Base-by-base conservation (phyloP, 257 asterid genomes). In the Ajuga chamaepitys region DNA sequence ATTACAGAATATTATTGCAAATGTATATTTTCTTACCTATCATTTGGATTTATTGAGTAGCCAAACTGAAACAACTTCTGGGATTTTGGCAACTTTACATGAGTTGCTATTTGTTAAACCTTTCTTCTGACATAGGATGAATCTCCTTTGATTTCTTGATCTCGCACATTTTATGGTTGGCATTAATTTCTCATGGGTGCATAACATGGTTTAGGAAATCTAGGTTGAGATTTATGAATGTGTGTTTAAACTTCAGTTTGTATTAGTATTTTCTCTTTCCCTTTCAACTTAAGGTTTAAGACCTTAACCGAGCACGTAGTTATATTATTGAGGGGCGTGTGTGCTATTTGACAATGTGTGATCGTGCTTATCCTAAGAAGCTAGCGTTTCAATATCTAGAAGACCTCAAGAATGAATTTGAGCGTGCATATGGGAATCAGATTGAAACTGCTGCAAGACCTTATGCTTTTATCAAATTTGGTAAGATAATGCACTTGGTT, bases 371-470 rank as follows among this genome's bases (percentile, higher is more conserved):
- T 76, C 98, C 98, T 25, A 89, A 92, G 88, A 92, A 92, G 74
- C 98, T 92, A 41, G 77, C 97, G 41, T 92, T 82, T 70, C 98
- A 92, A 71, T 92, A 92, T 76, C 85, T 92, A 64, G 98, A 92
- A 81, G 98, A 89, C 80, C 89, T 92, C 20, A 89, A 83, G 88
- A 92, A 77, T 74, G 98, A 92, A 79, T 92, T 92, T 74, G 98
- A 87, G 81, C 89, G 82, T 59, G 79, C 81, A 40, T 87, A 87
- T 69, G 95, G 87, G 60, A 85, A 78, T 78, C 97, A 89, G 87
- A 86, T 81, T 32, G 98, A 92, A 82, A 92, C 98, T 62, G 98
- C 97, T 71, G 98, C 95, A 58, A 89, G 98, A 72, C 98, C 98
- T 12, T 92, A 92, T 78, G 97, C 97, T 55, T 92, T 92, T 68